Evolutionary conservation across 129 eudicot species (phyloP).

Genomic region (Lonicera japonica): DNA sequence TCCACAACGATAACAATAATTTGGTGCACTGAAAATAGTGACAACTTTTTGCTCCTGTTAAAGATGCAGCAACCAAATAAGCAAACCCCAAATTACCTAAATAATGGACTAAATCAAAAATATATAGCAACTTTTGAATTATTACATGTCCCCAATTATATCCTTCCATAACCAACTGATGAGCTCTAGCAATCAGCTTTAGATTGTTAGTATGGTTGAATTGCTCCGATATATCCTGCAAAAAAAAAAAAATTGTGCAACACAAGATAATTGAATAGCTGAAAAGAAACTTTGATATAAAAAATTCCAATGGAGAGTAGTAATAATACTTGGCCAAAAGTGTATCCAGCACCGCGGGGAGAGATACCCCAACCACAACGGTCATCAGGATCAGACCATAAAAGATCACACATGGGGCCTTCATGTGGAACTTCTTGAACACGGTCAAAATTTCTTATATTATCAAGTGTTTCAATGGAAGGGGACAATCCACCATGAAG

Average conservation of each 20-base stretch:
- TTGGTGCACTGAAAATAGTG: constrained; percentile 92
- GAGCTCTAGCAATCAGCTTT: constrained; percentile 92
- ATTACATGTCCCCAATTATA: constrained; percentile 91
- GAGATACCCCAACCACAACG: constrained; percentile 99
- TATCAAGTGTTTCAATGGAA: constrained; percentile 84
- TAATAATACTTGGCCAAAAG: constrained; percentile 80
- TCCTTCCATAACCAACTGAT: constrained; percentile 98
- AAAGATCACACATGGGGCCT: constrained; percentile 95
- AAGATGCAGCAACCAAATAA: constrained; percentile 6
- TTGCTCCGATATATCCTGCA: constrained; percentile 87
- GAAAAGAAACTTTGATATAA: not conserved
- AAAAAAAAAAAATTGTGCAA: not conserved
- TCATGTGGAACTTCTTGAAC: constrained; percentile 99
- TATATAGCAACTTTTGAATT: not conserved
- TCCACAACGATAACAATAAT: constrained; percentile 94
- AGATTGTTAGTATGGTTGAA: constrained; percentile 86
- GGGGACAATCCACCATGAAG: constrained; percentile 97
- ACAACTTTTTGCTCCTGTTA: constrained; percentile 93
- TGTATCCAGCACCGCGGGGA: constrained; percentile 96
- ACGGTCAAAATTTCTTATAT: constrained; percentile 85
- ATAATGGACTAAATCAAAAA: constrained; percentile 5
- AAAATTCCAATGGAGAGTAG: no score
- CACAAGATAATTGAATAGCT: not conserved
- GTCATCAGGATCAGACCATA: constrained; percentile 98
- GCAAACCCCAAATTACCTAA: not conserved